Evolutionary conservation across 2,329 filamentous ascomycete species (phyloP).

Genomic region (Botrytis fabae): DNA sequence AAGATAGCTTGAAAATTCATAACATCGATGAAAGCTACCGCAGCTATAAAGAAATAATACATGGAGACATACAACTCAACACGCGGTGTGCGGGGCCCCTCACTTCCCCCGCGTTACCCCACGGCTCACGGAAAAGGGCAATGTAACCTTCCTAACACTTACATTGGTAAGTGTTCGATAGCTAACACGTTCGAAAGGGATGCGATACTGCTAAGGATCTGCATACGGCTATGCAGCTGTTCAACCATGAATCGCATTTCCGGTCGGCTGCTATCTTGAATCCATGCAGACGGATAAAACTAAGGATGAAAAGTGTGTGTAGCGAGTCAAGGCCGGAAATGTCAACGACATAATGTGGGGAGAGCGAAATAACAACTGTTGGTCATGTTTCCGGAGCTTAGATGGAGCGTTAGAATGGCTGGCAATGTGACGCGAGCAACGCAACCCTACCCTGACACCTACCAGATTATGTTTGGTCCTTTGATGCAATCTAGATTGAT

Average conservation of each 20-base stretch:
- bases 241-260: neutral
- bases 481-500: neutral
- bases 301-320: neutral
- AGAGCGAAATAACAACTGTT: neutral
- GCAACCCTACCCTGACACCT: neutral
- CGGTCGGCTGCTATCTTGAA: neutral
- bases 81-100: conserved; percentile 16
- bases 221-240: neutral
- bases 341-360: neutral
- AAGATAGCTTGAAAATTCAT: neutral
- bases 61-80: neutral
- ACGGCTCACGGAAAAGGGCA: conserved; percentile 18
- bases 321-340: conserved; percentile 2
- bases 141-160: neutral
- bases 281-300: neutral
- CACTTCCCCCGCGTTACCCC: conserved; percentile 15
- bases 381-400: neutral
- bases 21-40: neutral
- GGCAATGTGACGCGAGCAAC: neutral
- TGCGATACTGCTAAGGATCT: neutral
- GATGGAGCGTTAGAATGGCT: too few relatives aligned
- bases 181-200: neutral
- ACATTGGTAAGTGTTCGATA: too few relatives aligned
- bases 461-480: neutral
- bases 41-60: conserved; percentile 3